Conservation (phyloP, 2,329 filamentous ascomycete genomes). For the Myotisia sp. region DNA sequence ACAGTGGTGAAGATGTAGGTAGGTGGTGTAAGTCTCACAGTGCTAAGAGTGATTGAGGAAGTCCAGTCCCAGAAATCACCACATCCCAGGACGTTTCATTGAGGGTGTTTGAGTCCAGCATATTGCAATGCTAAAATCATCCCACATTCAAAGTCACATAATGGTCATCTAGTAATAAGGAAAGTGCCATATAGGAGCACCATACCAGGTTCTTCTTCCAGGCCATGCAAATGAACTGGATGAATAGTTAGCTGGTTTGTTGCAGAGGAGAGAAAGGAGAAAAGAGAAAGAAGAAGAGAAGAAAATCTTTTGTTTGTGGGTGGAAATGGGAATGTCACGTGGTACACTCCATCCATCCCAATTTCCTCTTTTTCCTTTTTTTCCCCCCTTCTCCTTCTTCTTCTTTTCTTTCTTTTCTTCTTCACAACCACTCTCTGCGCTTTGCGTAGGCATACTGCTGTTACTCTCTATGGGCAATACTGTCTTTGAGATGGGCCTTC, state of each 20-base stretch:
- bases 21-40: constrained; percentile 40
- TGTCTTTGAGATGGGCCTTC: constrained; percentile 33
- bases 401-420: constrained; percentile 13
- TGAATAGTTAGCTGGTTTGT: too few relatives aligned
- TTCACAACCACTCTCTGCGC: constrained; percentile 28
- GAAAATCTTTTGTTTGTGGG: constrained; percentile 2
- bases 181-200: too few relatives aligned
- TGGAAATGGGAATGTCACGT: background rate
- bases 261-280: background rate
- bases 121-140: too few relatives aligned
- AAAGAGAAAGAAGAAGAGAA: background rate
- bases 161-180: too few relatives aligned
- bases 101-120: constrained; percentile 53
- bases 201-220: too few relatives aligned
- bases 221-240: too few relatives aligned
- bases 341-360: background rate
- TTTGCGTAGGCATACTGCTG: constrained; percentile 27
- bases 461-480: constrained; percentile 18
- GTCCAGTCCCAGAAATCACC: constrained; percentile 62
- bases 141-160: too few relatives aligned
- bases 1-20: constrained; percentile 3
- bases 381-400: constrained; percentile 23
- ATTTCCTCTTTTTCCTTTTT: constrained; percentile 13
- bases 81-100: constrained; percentile 65
- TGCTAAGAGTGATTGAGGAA: constrained; percentile 65